These are phyloP conservation scores for Spirogloea muscicola DNA, from an alignment of 139 green algal genomes.

Conservation along the genomic window DNA sequence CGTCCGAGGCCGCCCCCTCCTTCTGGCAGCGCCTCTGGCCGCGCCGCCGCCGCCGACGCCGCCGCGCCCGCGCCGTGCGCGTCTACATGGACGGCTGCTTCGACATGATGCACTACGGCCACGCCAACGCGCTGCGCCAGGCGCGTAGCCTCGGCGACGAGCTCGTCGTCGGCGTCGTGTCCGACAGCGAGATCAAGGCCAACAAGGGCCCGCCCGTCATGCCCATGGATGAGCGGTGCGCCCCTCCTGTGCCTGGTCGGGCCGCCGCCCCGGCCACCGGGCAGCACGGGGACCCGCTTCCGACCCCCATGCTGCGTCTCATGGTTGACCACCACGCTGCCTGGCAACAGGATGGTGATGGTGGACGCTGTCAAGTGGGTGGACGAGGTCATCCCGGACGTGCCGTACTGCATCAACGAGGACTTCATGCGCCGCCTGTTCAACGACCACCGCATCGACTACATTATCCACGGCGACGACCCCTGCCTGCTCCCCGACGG, in stretches of 20 bases:
- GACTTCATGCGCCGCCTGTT: slow-evolving; percentile 92
- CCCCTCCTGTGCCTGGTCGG: neutral
- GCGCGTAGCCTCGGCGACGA: slow-evolving; percentile 81
- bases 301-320: no score
- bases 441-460: slow-evolving; percentile 89
- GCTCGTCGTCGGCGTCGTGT: slow-evolving; percentile 92
- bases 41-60: no score
- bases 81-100: slow-evolving; percentile 99
- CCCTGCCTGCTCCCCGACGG: slow-evolving; percentile 96
- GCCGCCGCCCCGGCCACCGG: no score
- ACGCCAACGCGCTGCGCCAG: slow-evolving; percentile 96
- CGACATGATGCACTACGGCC: slow-evolving; percentile 99
- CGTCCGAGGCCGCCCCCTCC: no score
- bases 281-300: no score
- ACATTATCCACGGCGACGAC: slow-evolving; percentile 99
- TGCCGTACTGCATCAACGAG: slow-evolving; percentile 90
- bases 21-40: no score
- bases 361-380: slow-evolving; percentile 96
- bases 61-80: slow-evolving; percentile 52
- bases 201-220: slow-evolving; percentile 92
- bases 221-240: slow-evolving; percentile 77
- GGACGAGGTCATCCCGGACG: slow-evolving; percentile 90
- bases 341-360: slow-evolving; percentile 54
- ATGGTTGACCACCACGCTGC: no score
- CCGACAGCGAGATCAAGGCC: slow-evolving; percentile 86